Conservation (phyloP, 2,329 filamentous ascomycete genomes). For the Leptographium galeiforme region DNA sequence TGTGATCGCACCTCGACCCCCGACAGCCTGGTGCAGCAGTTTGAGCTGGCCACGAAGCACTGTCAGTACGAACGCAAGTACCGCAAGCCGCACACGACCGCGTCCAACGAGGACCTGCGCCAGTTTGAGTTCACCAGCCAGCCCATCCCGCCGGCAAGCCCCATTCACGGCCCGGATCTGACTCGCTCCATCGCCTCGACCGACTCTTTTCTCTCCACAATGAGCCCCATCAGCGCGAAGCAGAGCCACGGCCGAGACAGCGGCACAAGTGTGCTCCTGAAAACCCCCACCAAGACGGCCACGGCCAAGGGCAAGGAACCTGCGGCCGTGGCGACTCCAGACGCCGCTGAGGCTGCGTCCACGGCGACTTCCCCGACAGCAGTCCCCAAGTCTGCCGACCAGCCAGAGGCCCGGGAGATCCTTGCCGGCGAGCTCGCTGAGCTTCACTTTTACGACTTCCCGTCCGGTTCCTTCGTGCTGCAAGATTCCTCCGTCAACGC, state of each 20-base stretch:
- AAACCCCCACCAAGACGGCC: neutral
- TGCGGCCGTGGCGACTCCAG: neutral
- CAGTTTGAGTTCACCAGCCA: slow-evolving; percentile 68
- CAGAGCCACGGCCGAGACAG: too few species aligned
- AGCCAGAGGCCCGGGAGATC: slow-evolving; percentile 58
- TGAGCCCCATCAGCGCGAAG: slow-evolving; percentile 27
- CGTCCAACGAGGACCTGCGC: slow-evolving; percentile 65
- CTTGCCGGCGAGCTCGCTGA: slow-evolving; percentile 67
- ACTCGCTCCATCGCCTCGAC: slow-evolving; percentile 41
- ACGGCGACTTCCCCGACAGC: slow-evolving; percentile 8
- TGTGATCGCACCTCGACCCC: slow-evolving; percentile 45
- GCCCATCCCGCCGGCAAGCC: slow-evolving; percentile 51
- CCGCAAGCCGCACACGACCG: slow-evolving; percentile 62
- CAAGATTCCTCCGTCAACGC: slow-evolving; percentile 66
- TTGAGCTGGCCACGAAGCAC: slow-evolving; percentile 72
- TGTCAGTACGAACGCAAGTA: slow-evolving; percentile 98
- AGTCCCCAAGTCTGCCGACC: slow-evolving; percentile 42
- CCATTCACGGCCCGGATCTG: slow-evolving; percentile 44
- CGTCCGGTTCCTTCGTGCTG: slow-evolving; percentile 69
- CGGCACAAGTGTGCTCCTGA: neutral
- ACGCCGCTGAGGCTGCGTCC: neutral
- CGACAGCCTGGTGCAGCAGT: slow-evolving; percentile 61
- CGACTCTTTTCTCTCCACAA: slow-evolving; percentile 41
- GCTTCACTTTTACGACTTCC: slow-evolving; percentile 86
- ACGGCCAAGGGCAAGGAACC: neutral